Evolutionary conservation across 2,329 filamentous ascomycete species (phyloP), one percentile per base, ranked within the genome.

Genomic region (Cordyceps cateniannulata): DNA sequence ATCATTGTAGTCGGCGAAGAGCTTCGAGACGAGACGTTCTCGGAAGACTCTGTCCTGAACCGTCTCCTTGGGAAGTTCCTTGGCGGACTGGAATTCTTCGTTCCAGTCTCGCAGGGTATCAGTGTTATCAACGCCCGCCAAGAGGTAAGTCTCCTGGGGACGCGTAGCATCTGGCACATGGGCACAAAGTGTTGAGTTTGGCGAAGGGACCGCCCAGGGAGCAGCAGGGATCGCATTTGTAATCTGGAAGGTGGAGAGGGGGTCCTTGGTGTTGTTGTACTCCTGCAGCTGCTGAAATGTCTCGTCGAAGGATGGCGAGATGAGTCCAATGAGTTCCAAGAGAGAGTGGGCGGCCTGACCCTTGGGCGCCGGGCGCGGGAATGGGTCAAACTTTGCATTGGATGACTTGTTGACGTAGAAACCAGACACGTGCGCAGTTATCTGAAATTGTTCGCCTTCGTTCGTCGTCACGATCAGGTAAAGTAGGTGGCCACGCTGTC

Each of bases 61-160:
- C 8, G 87, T 91, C 65, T 97, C 93, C 71, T 92, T 93, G 38
- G 93, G 93, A 65, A 99, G 83, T 74, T 99, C 95, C 69, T 91
- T 88, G 12, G 95, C 96, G 2, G 93, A 96, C 75, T 99, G 95
- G 71, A 99, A 96, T 72, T 99, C 95, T 74, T 99, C 95, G 69
- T 99, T 99, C 93, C 96, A 99, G 74, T 99, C 95, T 62, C 95
- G 86, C 64, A 99, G 80, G 5, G 92, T 96, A 71, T 99, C 95
- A 0, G 91, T 91, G 72, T 93, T 96, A 70, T 99, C 95, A 27
- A 93, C 87, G 32, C 96, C 96, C 22, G 90, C 85, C 63, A 98
- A 86, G 63, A 99, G 79, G 71, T 91, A 97, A 53, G 89, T 90
- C 79, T 99, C 95, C 76, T 99, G 95, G 24, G 93, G 90, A 60